phyloP scores from a whole-genome alignment of 345 rosid genomes.

The Raphanus sativus region DNA sequence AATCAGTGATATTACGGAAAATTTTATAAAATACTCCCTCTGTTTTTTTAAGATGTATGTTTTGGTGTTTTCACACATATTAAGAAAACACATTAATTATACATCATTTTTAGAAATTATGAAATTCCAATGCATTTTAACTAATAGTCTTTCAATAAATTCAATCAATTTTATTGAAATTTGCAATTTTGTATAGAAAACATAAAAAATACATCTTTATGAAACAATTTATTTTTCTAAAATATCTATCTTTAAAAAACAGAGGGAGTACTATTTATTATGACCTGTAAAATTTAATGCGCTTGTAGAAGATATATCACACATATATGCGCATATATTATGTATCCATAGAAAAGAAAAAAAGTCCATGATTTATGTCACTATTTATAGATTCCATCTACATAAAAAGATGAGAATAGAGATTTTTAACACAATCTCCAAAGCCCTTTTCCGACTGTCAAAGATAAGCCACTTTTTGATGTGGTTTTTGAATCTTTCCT shows the following conservation, averaged over 20 bases:
- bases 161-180: too few relatives aligned
- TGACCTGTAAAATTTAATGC: neutral
- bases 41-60: too few relatives aligned
- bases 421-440: neutral
- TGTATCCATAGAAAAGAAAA: neutral
- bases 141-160: too few relatives aligned
- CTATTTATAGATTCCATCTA: conserved; percentile 20
- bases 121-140: too few relatives aligned
- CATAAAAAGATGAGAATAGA: conserved; percentile 10
- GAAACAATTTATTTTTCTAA: too few relatives aligned
- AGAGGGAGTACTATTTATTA: neutral
- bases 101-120: too few relatives aligned
- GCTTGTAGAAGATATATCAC: neutral
- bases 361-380: conserved; percentile 22
- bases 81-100: too few relatives aligned
- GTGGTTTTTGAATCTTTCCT: conserved; percentile 32
- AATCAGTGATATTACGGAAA: neutral
- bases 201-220: too few relatives aligned
- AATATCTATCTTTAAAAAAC: too few relatives aligned
- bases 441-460: conserved; percentile 31
- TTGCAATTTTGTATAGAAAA: too few relatives aligned
- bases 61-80: too few relatives aligned
- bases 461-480: conserved; percentile 40
- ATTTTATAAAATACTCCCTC: too few relatives aligned
- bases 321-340: neutral